Base-by-base conservation (phyloP, 2,329 filamentous ascomycete species). In the Tolypocladium album region DNA sequence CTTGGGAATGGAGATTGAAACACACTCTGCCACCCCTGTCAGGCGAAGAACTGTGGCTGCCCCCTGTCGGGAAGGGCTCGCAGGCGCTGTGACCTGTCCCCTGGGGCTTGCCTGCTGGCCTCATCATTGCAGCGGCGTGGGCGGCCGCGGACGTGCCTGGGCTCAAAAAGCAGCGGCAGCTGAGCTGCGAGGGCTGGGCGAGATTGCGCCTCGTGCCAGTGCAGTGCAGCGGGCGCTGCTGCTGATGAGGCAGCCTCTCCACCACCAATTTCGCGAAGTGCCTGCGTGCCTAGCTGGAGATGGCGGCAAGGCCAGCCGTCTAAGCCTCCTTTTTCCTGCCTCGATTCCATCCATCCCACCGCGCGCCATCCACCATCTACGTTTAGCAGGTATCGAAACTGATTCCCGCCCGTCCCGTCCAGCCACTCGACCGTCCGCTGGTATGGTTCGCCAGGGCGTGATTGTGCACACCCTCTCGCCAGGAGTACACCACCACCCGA, bases 1-100 rank as follows among this genome's bases (percentile, higher is more conserved):
- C 62, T 57, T 52, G 27, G 20, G 50, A 61, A 55, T 43, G 62
- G 62, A 62, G 64, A 65, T 66, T 65, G 64, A 65, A 66, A 66
- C 63, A 65, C 62, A 45, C 58, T 59, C 60, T 57, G 34, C 34
- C 56, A n/a, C 31, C 50, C 50, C 50, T 53, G 31, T 4, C 27
- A 53, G 27, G 27, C 50, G 27, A 47, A n/a, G 43, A 53, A 34
- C 50, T 36, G 27, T 53, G 50, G 50, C 27, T 36, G 50, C 17
- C 27, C 50, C 31, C 50, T 36, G 50, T 36, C 20, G 31, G 31
- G 47, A 34, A 53, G 22, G 24, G 24, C 45, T 50, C 45, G 3
- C 45, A 50, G 50, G 45, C 24, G 47, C 47, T 13, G 27, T 52
- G 47, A 17, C 47, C 13, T n/a, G 42, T 22, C 43, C 43, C 43